Percentiles rank a stretch among this genome's conserved stretches.
Evolutionary conservation across 495 filamentous ascomycete genomes (phyloP).

Genomic region (Annulohypoxylon bovei): DNA sequence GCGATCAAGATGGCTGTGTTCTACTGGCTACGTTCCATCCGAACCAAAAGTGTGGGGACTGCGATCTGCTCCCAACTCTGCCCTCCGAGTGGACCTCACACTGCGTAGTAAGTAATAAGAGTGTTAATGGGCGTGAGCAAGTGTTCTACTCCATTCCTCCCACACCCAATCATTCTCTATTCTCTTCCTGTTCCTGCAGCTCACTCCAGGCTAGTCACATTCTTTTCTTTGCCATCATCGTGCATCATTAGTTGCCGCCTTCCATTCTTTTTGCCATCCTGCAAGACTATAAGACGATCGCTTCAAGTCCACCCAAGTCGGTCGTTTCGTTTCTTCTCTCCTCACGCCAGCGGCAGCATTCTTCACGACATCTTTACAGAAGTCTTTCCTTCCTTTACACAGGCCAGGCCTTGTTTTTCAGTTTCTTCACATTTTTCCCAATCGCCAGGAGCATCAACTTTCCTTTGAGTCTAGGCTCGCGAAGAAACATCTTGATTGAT

Average conservation of each 20-base stretch:
- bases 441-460: conserved; percentile 55
- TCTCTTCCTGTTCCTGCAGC: conserved; percentile 43
- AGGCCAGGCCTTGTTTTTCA: conserved; percentile 49
- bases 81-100: conserved; percentile 34
- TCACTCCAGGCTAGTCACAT: conserved; percentile 29
- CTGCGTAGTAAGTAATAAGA: conserved; percentile 32
- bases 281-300: conserved; percentile 43
- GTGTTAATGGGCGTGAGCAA: conserved; percentile 7
- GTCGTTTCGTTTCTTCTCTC: conserved; percentile 41
- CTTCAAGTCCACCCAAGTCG: conserved; percentile 34
- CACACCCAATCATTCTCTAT: conserved; percentile 44
- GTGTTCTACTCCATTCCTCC: conserved; percentile 43
- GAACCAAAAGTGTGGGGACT: conserved; percentile 34
- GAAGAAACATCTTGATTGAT: conserved; percentile 43
- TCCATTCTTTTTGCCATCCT: conserved; percentile 41
- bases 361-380: conserved; percentile 40
- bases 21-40: conserved; percentile 48
- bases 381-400: conserved; percentile 48
- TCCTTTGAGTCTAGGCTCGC: conserved; percentile 48
- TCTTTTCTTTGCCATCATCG: conserved; percentile 34
- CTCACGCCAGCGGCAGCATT: conserved; percentile 44
- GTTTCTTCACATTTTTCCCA: conserved; percentile 40
- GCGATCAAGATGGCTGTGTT: conserved; percentile 40
- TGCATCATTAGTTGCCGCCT: conserved; percentile 39
- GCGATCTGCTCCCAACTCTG: conserved; percentile 36